These are phyloP conservation scores for Serpula lacrymans DNA, from an alignment of 768 basidiomycete species.

Conservation along the genomic window DNA sequence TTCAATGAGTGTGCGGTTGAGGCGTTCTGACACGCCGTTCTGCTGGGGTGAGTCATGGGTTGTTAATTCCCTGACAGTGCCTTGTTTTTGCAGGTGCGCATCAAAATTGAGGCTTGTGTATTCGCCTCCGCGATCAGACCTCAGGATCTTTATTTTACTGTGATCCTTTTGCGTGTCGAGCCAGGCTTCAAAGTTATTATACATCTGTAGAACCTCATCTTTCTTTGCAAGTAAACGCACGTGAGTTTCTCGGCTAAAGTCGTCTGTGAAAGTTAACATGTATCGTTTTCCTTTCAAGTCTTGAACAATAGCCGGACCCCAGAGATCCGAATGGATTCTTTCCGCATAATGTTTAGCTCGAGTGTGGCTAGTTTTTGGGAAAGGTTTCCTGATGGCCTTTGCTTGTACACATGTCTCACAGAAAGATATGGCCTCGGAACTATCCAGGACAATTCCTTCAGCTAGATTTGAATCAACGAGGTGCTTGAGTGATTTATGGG, in stretches of 20 bases:
- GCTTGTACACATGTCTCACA: conserved; percentile 43
- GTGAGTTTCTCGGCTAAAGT: conserved; percentile 20
- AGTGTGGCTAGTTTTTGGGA: conserved; percentile 16
- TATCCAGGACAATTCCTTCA: conserved; percentile 22
- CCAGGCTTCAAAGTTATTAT: conserved; percentile 30
- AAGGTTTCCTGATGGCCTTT: conserved; percentile 33
- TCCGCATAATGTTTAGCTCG: conserved; percentile 2
- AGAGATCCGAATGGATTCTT: conserved; percentile 5
- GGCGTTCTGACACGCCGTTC: conserved; percentile 23
- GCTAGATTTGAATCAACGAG: too few relatives aligned
- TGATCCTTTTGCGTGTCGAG: conserved; percentile 24
- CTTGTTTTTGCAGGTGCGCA: conserved; percentile 11
- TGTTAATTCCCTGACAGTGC: conserved; percentile 15
- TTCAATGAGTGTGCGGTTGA: conserved; percentile 19
- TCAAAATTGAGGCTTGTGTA: conserved; percentile 16
- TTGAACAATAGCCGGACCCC: conserved; percentile 1
- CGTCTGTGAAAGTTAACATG: conserved; percentile 42
- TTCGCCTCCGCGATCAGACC: conserved; percentile 21
- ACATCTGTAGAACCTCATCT: conserved; percentile 21
- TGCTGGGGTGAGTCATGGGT: conserved; percentile 16
- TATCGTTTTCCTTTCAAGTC: conserved; percentile 9
- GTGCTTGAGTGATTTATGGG: too few relatives aligned
- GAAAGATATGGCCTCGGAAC: conserved; percentile 16
- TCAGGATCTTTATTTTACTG: conserved; percentile 10
- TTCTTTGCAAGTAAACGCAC: conserved; percentile 29